Percentiles rank a stretch among this genome's conserved stretches.
phyloP scores from a whole-genome alignment of 2,329 filamentous ascomycete species.

The Chlorencoelia australis region DNA sequence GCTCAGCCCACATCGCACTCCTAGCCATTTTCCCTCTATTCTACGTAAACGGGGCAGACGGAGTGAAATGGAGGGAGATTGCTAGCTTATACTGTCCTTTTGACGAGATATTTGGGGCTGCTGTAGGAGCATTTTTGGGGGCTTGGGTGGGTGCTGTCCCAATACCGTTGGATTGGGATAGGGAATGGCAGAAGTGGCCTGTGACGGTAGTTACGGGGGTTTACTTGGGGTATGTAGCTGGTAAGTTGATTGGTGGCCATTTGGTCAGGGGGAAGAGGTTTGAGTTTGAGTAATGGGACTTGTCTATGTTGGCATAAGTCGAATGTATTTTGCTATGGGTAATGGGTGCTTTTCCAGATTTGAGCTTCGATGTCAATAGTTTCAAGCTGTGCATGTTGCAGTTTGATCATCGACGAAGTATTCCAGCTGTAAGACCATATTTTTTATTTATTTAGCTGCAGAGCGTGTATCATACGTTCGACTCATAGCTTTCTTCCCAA shows the following conservation, averaged over 20 bases:
- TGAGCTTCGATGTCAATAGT: no score
- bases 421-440: no score
- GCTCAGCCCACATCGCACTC: slow-evolving; percentile 70
- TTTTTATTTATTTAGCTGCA: no score
- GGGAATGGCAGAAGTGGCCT: slow-evolving; percentile 98
- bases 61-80: slow-evolving; percentile 58
- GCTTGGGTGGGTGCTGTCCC: slow-evolving; percentile 92
- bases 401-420: no score
- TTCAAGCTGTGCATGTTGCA: no score
- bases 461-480: no score
- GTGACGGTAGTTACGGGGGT: slow-evolving; percentile 79
- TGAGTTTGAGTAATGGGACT: slow-evolving; percentile 24
- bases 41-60: slow-evolving; percentile 75
- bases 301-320: no score
- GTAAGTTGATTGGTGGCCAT: slow-evolving; percentile 48
- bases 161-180: slow-evolving; percentile 94
- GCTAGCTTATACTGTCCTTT: slow-evolving; percentile 59
- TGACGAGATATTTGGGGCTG: slow-evolving; percentile 75
- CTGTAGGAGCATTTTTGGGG: slow-evolving; percentile 68
- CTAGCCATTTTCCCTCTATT: slow-evolving; percentile 71
- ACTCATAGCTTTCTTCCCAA: no score
- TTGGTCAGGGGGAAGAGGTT: slow-evolving; percentile 25
- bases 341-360: no score
- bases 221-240: slow-evolving; percentile 68
- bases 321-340: no score